Evolutionary conservation across 257 asterid genomes (phyloP), one percentile per base, ranked within the genome.

Genomic region (Thymus quinquecostatus): DNA sequence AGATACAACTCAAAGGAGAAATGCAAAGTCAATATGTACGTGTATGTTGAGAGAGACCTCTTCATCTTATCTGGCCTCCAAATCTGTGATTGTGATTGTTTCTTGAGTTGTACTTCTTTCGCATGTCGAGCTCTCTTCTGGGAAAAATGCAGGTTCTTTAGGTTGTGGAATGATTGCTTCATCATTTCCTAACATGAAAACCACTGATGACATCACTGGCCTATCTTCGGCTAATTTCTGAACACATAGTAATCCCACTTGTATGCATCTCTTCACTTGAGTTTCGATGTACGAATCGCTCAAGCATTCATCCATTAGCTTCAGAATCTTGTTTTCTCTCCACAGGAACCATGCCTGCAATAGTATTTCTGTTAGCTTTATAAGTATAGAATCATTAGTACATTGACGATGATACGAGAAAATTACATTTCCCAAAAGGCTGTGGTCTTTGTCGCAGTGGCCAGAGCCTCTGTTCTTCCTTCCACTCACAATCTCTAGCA

Each of bases 341-440:
- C 89, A 84, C 2, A 79, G 59, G 28, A 77, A 40, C 85, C 86
- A 84, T 57, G 80, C 85, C 89, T 84, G 71, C 21, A 56, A 60
- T 6, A 45, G 10, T 6, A 53, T 53, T 7, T 45, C 40, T 5
- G 2, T 48, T 21, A 48, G 54, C n/a, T 48, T 36, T 3, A 0
- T 36, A 36, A 36, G 5, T 36, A 36, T 36, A 36, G 40, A 36
- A 36, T 36, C 40, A 36, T 36, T 36, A 36, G 40, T 36, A 1
- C 40, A 36, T 36, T 36, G 40, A 36, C 2, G 4, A 36, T 36
- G 40, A 2, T 36, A 1, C 40, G 4, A 36, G 40, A 36, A 36
- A 36, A 36, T 36, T 36, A 36, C 40, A 36, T 36, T 36, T 36
- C 40, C 40, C 40, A 36, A 36, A 36, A 36, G 40, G 4, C 40